Evolutionary conservation across 352 stramenopile genomes (phyloP).

Genomic region (Thraustochytrium sp.): DNA sequence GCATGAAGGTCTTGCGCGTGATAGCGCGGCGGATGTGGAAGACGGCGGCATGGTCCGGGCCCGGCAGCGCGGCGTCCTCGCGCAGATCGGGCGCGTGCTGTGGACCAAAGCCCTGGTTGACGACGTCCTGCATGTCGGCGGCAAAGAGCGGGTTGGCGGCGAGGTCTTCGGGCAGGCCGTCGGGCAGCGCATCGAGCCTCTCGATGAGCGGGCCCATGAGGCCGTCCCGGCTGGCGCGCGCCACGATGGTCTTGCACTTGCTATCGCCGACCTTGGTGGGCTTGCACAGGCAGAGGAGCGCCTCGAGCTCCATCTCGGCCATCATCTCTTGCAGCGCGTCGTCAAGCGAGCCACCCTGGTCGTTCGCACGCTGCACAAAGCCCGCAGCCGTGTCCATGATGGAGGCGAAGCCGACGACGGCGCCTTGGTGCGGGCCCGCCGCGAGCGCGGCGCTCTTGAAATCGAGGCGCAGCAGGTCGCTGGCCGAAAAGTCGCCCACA

Average conservation of each 20-base stretch:
- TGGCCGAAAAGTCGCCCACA: neutral
- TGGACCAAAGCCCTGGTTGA: neutral
- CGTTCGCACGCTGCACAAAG: neutral
- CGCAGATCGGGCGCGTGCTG: neutral
- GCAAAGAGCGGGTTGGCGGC: slow-evolving; percentile 10
- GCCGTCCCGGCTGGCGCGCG: neutral
- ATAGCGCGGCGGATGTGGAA: neutral
- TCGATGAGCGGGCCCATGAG: neutral
- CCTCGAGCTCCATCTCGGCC: neutral
- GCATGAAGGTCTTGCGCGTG: slow-evolving; percentile 21
- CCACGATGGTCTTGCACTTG: neutral
- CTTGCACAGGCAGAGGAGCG: slow-evolving; percentile 8
- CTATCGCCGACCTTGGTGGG: neutral
- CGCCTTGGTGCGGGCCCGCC: neutral
- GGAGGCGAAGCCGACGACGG: neutral
- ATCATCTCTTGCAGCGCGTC: neutral
- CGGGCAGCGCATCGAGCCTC: neutral
- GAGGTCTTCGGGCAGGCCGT: neutral
- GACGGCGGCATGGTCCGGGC: neutral
- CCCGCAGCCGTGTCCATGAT: neutral
- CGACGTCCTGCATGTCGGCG: neutral
- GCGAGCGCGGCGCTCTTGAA: neutral
- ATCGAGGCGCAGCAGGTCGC: slow-evolving; percentile 21
- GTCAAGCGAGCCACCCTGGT: neutral
- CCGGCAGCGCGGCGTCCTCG: neutral